Conservation (phyloP, 345 rosid species). For the Gossypium sturtianum region DNA sequence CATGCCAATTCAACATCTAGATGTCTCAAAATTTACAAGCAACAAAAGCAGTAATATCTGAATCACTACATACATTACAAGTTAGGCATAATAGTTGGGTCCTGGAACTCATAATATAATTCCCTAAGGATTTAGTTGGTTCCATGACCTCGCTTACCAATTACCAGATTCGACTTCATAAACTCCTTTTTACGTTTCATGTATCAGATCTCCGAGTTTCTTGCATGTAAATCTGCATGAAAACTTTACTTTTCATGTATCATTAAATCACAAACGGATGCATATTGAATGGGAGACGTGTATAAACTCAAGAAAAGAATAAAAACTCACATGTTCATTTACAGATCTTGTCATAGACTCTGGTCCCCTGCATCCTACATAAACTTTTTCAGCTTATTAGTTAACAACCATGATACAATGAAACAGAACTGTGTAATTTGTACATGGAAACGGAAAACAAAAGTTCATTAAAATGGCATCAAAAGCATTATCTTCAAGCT, state of each 20-base stretch:
- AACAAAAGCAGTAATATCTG: not conserved
- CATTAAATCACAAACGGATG: not conserved
- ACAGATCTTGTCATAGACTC: not conserved
- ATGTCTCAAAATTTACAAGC: not conserved
- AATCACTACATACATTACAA: no score
- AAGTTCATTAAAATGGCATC: not conserved
- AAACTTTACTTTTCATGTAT: not conserved
- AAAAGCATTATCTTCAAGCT: not conserved
- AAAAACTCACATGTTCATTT: constrained; percentile 3
- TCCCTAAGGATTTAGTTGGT: no score
- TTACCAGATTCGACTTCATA: not conserved
- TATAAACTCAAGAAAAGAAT: not conserved
- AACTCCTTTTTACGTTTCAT: not conserved
- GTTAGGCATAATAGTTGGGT: no score
- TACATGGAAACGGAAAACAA: not conserved
- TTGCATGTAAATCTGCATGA: constrained; percentile 2
- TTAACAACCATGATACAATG: not conserved
- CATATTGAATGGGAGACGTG: not conserved
- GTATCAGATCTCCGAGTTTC: not conserved
- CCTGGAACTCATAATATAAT: no score
- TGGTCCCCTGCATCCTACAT: not conserved
- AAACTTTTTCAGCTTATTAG: not conserved
- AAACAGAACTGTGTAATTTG: no score
- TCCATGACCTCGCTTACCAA: no score
- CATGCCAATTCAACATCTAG: not conserved